phyloP scores from a whole-genome alignment of 1,284 basidiomycete genomes.

The Ceratobasidium sp. region DNA sequence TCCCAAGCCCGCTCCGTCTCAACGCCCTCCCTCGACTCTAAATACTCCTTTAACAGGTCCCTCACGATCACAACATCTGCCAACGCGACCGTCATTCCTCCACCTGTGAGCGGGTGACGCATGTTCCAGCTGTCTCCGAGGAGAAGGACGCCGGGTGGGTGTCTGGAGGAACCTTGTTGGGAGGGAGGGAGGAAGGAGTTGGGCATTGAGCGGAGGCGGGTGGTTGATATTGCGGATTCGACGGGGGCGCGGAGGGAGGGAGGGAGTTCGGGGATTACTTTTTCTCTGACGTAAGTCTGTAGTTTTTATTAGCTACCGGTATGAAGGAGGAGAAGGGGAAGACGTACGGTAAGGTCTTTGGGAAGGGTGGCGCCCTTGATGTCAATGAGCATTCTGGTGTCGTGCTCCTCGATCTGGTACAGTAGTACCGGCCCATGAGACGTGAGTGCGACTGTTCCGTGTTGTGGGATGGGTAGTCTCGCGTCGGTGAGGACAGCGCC shows the following conservation, averaged over 20 bases:
- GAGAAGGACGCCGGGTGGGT: constrained; percentile 80
- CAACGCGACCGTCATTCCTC: constrained; percentile 93
- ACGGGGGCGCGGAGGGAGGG: constrained; percentile 71
- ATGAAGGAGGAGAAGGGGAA: constrained; percentile 16
- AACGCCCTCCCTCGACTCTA: constrained; percentile 29
- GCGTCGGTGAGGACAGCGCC: constrained; percentile 82
- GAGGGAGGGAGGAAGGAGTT: constrained; percentile 92
- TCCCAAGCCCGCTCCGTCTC: constrained; percentile 30
- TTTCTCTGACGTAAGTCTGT: constrained; percentile 73
- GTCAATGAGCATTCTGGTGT: constrained; percentile 94
- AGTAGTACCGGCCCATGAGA: constrained; percentile 84
- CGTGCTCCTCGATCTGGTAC: constrained; percentile 82
- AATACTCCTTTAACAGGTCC: constrained; percentile 55
- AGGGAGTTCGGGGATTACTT: constrained; percentile 85
- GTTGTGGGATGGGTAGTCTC: constrained; percentile 79
- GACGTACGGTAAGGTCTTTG: constrained; percentile 75
- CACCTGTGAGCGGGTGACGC: constrained; percentile 97
- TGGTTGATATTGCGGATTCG: constrained; percentile 69
- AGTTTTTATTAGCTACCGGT: constrained; percentile 17
- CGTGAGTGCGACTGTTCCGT: constrained; percentile 87
- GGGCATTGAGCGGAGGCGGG: constrained; percentile 91
- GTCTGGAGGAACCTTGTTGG: constrained; percentile 68
- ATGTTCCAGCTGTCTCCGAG: constrained; percentile 99
- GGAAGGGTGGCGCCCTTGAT: constrained; percentile 86
- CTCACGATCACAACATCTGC: constrained; percentile 83